Evolutionary conservation across 305 asterid species (phyloP).

Genomic region (Solanum hybrid): DNA sequence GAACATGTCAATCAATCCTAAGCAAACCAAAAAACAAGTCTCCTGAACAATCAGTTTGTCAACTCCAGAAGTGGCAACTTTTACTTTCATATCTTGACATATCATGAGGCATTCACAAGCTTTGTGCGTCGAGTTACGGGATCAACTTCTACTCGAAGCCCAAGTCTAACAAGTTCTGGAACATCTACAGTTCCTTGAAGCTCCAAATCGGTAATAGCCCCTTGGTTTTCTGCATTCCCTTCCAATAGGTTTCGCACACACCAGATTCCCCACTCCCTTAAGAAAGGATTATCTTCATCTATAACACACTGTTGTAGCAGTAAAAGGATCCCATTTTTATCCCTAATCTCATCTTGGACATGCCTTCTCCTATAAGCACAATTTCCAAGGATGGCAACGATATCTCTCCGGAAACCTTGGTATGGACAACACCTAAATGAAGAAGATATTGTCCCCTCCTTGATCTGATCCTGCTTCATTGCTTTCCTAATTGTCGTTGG

Average conservation of each 20-base stretch:
- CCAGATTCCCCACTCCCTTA: constrained; percentile 94
- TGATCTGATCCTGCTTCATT: constrained; percentile 18
- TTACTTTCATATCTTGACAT: not conserved
- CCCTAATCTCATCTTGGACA: constrained; percentile 69
- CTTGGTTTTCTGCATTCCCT: constrained; percentile 60
- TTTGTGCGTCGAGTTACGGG: constrained; percentile 58
- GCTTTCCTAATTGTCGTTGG: constrained; percentile 53
- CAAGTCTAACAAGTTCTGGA: constrained; percentile 51
- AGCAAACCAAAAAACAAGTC: not conserved
- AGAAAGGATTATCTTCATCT: constrained; percentile 76
- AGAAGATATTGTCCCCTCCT: constrained; percentile 12
- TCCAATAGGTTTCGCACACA: constrained; percentile 54
- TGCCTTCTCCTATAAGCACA: constrained; percentile 48
- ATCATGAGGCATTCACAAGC: constrained; percentile 40
- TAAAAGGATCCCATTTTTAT: constrained; percentile 48
- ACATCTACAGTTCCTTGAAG: constrained; percentile 56
- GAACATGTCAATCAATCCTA: not conserved
- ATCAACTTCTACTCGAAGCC: constrained; percentile 69
- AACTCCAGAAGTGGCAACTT: not conserved
- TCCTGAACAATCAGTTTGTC: not conserved
- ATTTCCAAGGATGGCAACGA: constrained; percentile 65
- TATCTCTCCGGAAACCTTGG: constrained; percentile 72
- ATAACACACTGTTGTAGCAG: constrained; percentile 64
- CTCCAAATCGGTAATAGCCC: constrained; percentile 46
- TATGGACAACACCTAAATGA: constrained; percentile 49